Percentiles rank a stretch among this genome's conserved stretches.
These are phyloP conservation scores for Aspergillus awamori DNA, from an alignment of 2,329 filamentous ascomycete genomes.

Conservation along the genomic window DNA sequence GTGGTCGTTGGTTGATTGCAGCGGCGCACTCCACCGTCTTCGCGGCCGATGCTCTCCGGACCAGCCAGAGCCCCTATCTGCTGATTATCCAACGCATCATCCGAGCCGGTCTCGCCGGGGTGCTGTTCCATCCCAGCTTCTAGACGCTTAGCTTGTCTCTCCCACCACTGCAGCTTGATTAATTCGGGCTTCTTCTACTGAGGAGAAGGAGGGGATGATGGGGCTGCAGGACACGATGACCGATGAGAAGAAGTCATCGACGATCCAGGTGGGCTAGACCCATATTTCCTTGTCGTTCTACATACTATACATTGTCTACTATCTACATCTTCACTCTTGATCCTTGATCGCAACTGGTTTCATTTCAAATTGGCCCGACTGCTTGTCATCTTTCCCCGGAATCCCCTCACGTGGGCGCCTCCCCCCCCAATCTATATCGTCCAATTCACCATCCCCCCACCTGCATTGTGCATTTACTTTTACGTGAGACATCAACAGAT, in stretches of 20 bases:
- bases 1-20: constrained; percentile 1
- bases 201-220: neutral
- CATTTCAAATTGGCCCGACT: too few species aligned
- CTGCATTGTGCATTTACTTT: neutral
- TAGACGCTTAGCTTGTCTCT: neutral
- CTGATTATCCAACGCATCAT: neutral
- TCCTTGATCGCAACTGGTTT: too few species aligned
- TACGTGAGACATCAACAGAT: neutral
- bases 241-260: constrained; percentile 9
- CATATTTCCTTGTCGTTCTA: constrained; percentile 2
- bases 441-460: neutral
- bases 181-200: neutral
- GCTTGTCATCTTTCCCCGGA: neutral
- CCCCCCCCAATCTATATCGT: neutral
- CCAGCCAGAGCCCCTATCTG: constrained; percentile 8
- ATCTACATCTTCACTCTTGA: neutral
- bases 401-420: neutral
- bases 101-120: neutral
- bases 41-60: constrained; percentile 7
- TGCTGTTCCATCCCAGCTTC: neutral
- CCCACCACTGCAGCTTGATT: neutral
- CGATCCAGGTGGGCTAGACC: constrained; percentile 10
- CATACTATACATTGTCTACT: too few species aligned
- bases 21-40: constrained; percentile 2
- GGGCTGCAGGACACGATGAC: constrained; percentile 3